Evolutionary conservation across 2,329 filamentous ascomycete species (phyloP), one percentile per base, ranked within the genome.

Genomic region (Cercospora berteroae): DNA sequence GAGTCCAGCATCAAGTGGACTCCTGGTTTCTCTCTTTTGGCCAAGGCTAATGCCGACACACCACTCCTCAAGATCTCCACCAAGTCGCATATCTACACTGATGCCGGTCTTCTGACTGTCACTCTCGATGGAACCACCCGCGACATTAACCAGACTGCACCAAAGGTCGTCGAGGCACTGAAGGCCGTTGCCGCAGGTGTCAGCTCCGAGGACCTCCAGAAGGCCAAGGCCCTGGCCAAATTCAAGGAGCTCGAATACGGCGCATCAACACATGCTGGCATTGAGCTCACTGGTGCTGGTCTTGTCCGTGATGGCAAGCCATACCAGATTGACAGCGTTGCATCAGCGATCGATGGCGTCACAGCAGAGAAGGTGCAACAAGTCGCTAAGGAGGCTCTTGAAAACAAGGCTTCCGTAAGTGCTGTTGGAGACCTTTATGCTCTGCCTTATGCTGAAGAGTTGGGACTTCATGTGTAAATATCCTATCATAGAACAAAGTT

Each of bases 1-100:
- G 84, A 96, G 81, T 91, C 93, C 64, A 90, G 84, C 81, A 93
- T 98, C 85, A 99, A 98, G 86, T 99, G 94, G 94, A 90, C 92
- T 62, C 83, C 92, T 70, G 95, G 95, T 75, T 98, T 97, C 86
- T 94, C 92, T 67, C 86, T 97, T 69, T 88, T 99, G 68, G 87
- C 91, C 78, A 94, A 97, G 85, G 90, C 90, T 69, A 86, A 89
- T 66, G 85, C 89, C 69, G 85, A 86, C 56, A 84, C 88, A 76
- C 85, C 89, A 42, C 88, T 88, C 72, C 87, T 91, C 71, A 86
- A 84, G 61, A 87, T 93, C 76, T 85, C 87, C 42, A 92, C 94
- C 71, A 87, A 89, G 76, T 94, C 95, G 83, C 83, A 89, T 73
- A 86, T 90, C 72, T 99, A 97, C 88, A 97, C 94, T 16, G 95